Percentiles rank a stretch among this genome's conserved stretches.
phyloP scores from a whole-genome alignment of 2,329 filamentous ascomycete genomes.

The Aspergillus chevalieri region DNA sequence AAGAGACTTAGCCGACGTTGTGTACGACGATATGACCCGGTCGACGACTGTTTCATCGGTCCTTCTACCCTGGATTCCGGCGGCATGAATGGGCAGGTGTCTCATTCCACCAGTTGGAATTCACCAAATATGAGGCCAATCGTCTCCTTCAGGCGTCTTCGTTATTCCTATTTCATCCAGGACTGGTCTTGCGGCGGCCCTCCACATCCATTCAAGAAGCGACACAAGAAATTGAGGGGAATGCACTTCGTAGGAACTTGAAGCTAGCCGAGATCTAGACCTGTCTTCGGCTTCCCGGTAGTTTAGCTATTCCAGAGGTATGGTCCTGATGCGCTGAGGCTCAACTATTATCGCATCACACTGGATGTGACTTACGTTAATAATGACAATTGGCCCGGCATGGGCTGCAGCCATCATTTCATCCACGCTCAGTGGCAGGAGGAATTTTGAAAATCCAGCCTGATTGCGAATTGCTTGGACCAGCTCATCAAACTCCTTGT shows the following conservation, averaged over 20 bases:
- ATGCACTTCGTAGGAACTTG: not conserved
- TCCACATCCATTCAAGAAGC: not conserved
- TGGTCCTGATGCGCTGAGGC: too few species aligned
- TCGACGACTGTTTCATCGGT: not conserved
- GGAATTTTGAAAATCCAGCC: too few species aligned
- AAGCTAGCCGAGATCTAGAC: not conserved
- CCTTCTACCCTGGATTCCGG: not conserved
- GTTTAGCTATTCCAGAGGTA: too few species aligned
- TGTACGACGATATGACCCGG: constrained; percentile 2
- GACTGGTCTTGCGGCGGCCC: not conserved
- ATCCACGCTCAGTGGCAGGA: too few species aligned
- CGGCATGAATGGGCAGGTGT: not conserved
- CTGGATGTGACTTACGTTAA: too few species aligned
- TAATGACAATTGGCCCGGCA: too few species aligned
- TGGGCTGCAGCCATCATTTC: too few species aligned
- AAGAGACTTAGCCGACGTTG: not conserved
- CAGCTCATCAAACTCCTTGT: too few species aligned
- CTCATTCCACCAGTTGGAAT: not conserved
- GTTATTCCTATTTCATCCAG: not conserved
- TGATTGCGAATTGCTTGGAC: too few species aligned
- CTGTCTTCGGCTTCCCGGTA: not conserved
- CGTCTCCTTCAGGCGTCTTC: not conserved
- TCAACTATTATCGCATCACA: too few species aligned
- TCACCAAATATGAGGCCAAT: not conserved
- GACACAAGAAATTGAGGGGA: not conserved